Evolutionary conservation across 108 stramenopile species (phyloP).

Genomic region (Skeletonema menzelii): DNA sequence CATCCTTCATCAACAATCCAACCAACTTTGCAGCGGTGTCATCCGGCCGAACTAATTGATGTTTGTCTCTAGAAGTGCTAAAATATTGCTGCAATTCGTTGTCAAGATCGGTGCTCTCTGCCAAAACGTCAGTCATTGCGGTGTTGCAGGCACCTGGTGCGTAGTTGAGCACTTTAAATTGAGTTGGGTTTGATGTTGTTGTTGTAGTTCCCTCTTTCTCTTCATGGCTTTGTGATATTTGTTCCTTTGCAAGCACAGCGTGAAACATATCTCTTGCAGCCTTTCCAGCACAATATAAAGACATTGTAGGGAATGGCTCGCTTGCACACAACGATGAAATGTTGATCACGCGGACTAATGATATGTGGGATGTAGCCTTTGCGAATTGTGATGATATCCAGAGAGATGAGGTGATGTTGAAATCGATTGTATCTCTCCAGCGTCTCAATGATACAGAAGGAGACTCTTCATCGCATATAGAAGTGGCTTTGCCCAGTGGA

Average conservation of each 20-base stretch:
- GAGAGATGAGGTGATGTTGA: constrained; percentile 70
- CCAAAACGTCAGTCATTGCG: constrained; percentile 61
- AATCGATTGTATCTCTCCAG: constrained; percentile 56
- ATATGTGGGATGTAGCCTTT: constrained; percentile 3
- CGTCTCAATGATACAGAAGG: constrained; percentile 34
- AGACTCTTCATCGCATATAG: constrained; percentile 5
- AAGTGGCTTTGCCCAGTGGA: constrained; percentile 47
- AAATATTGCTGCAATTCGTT: constrained; percentile 40
- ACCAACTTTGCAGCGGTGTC: constrained; percentile 68
- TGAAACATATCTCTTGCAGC: constrained; percentile 81
- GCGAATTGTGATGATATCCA: constrained; percentile 60
- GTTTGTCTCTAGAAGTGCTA: constrained; percentile 22
- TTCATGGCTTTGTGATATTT: not conserved
- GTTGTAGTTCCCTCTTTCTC: not conserved
- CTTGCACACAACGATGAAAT: constrained; percentile 76
- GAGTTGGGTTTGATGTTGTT: not conserved
- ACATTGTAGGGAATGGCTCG: constrained; percentile 69
- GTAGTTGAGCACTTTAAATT: constrained; percentile 68
- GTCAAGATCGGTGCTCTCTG: constrained; percentile 48
- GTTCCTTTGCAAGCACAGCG: constrained; percentile 62
- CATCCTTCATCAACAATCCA: constrained; percentile 42
- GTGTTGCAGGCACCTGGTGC: constrained; percentile 84
- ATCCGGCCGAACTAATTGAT: constrained; percentile 45
- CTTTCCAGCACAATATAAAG: constrained; percentile 75
- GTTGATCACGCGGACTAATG: constrained; percentile 54